phyloP scores from a whole-genome alignment of 2,329 filamentous ascomycete species.

The Camptophora hylomeconis region DNA sequence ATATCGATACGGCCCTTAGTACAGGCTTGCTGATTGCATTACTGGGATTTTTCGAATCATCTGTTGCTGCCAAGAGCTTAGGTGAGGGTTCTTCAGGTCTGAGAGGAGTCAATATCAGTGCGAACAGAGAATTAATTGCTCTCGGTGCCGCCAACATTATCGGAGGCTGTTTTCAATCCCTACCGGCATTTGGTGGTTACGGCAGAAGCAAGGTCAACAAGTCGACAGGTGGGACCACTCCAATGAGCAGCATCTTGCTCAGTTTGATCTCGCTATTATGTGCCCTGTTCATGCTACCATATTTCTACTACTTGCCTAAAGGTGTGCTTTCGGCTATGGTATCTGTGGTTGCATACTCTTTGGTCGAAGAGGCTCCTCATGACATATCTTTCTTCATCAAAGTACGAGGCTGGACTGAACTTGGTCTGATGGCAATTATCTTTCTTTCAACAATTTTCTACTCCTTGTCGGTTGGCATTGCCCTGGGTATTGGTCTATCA shows the following conservation, averaged over 20 bases:
- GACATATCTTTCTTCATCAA: slow-evolving; percentile 81
- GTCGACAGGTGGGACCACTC: slow-evolving; percentile 79
- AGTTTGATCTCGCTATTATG: slow-evolving; percentile 70
- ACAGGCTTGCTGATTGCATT: slow-evolving; percentile 89
- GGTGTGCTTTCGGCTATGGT: slow-evolving; percentile 89
- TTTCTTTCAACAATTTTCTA: slow-evolving; percentile 90
- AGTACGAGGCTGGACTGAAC: slow-evolving; percentile 75
- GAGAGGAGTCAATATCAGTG: slow-evolving; percentile 67
- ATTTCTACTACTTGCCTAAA: slow-evolving; percentile 96
- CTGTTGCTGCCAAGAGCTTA: slow-evolving; percentile 85
- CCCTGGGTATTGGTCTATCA: slow-evolving; percentile 82
- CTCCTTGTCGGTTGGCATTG: slow-evolving; percentile 85
- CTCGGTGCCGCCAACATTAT: slow-evolving; percentile 84
- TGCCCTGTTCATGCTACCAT: slow-evolving; percentile 71
- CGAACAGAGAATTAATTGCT: slow-evolving; percentile 87
- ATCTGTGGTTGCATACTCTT: slow-evolving; percentile 82
- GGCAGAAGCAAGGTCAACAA: slow-evolving; percentile 91
- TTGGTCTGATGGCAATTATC: slow-evolving; percentile 78
- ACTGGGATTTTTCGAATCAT: slow-evolving; percentile 96
- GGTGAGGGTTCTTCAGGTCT: slow-evolving; percentile 54
- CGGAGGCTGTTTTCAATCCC: slow-evolving; percentile 78
- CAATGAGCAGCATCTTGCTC: slow-evolving; percentile 83
- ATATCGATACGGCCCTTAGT: slow-evolving; percentile 75
- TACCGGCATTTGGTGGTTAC: slow-evolving; percentile 92
- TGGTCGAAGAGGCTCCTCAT: slow-evolving; percentile 89